phyloP scores from a whole-genome alignment of 2,329 filamentous ascomycete species.

The Hypoxylon sp. region DNA sequence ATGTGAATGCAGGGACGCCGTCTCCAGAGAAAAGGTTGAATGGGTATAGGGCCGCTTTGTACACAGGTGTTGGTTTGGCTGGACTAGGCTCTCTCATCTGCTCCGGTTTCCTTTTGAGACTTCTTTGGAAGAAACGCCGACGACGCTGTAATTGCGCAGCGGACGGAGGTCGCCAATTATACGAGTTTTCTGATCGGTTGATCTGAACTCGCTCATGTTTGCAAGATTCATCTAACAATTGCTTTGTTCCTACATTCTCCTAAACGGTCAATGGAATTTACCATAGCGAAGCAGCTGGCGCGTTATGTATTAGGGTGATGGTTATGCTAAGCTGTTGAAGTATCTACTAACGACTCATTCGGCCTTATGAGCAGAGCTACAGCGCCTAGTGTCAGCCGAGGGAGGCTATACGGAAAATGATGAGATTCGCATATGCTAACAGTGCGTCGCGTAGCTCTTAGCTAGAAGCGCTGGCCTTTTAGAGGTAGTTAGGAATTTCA shows the following conservation, averaged over 20 bases:
- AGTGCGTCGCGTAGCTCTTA: slow-evolving; percentile 8
- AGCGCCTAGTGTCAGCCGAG: background rate
- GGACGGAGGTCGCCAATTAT: slow-evolving; percentile 19
- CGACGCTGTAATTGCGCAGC: slow-evolving; percentile 18
- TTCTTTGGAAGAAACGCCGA: slow-evolving; percentile 16
- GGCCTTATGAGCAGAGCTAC: slow-evolving; percentile 4
- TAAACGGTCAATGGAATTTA: no score
- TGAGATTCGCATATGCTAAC: background rate
- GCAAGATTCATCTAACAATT: no score
- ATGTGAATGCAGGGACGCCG: slow-evolving; percentile 48
- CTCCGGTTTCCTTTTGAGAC: slow-evolving; percentile 32
- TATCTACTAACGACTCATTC: slow-evolving; percentile 5
- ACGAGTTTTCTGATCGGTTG: background rate
- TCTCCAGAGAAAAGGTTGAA: slow-evolving; percentile 36
- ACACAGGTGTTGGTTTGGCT: slow-evolving; percentile 47
- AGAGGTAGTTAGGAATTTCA: background rate
- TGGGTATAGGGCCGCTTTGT: slow-evolving; percentile 48
- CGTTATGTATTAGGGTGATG: background rate
- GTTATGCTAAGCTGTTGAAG: background rate
- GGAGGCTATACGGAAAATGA: background rate
- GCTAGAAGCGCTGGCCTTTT: slow-evolving; percentile 25
- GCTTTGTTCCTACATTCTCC: no score
- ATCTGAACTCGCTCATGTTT: background rate
- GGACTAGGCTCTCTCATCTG: slow-evolving; percentile 45
- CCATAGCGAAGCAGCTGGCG: no score